phyloP scores from a whole-genome alignment of 179 eudicot species.

The Heliamphora pulchella region DNA sequence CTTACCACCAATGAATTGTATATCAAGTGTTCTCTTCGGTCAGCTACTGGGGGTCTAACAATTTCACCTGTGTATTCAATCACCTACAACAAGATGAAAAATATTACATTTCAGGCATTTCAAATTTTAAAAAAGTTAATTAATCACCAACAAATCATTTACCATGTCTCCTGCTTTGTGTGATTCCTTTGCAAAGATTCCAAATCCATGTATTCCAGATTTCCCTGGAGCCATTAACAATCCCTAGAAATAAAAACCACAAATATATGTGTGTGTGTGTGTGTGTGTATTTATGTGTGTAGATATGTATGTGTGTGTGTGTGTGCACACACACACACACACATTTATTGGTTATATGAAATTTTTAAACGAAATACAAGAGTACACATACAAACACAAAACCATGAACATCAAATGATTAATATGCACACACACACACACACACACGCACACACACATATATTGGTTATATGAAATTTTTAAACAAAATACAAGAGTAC shows the following conservation, averaged over 20 bases:
- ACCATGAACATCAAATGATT: no score
- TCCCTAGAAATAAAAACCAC: neutral
- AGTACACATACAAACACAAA: no score
- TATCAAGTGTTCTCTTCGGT: conserved; percentile 79
- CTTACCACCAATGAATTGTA: conserved; percentile 94
- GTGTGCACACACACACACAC: no score
- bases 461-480: no score
- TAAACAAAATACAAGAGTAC: no score
- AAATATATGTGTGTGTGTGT: no score
- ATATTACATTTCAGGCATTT: neutral
- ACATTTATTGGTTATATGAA: no score
- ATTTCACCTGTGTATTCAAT: conserved; percentile 94
- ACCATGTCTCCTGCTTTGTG: conserved; percentile 99
- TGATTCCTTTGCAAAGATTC: conserved; percentile 78
- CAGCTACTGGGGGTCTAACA: conserved; percentile 85
- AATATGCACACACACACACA: no score
- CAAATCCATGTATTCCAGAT: conserved; percentile 94
- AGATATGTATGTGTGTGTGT: no score
- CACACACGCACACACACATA: no score
- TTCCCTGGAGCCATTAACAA: conserved; percentile 47
- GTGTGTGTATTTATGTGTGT: no score
- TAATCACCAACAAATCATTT: conserved; percentile 11
- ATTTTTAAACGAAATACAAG: no score
- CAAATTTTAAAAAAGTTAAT: neutral
- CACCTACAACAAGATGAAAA: conserved; percentile 34